phyloP scores from a whole-genome alignment of 2,329 filamentous ascomycete species.

The Aspergillus sp. region DNA sequence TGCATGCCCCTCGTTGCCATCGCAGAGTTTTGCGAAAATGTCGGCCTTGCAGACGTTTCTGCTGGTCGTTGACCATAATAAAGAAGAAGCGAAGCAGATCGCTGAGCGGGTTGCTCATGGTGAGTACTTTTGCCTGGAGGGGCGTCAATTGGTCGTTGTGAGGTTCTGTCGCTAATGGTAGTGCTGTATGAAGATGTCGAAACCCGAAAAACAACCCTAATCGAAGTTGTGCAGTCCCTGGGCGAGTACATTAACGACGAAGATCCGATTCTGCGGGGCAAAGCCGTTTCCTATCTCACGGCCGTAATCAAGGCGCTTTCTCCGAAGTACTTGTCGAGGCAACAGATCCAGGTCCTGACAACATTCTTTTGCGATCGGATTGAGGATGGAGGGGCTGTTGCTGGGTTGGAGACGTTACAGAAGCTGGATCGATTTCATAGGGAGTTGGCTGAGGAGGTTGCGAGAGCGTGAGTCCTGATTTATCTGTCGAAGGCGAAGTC shows the following conservation, averaged over 20 bases:
- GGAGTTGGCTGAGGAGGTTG: conserved; percentile 48
- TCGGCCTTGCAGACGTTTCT: conserved; percentile 45
- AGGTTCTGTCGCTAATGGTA: conserved; percentile 11
- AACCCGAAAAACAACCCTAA: conserved; percentile 53
- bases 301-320: conserved; percentile 43
- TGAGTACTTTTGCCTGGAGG: conserved; percentile 14
- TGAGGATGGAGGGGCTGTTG: conserved; percentile 55
- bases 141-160: not conserved
- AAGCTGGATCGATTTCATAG: conserved; percentile 54
- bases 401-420: conserved; percentile 54
- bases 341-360: conserved; percentile 57
- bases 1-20: conserved; percentile 3
- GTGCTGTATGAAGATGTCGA: conserved; percentile 45
- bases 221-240: conserved; percentile 57
- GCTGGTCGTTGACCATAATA: conserved; percentile 42
- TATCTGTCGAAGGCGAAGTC: not conserved
- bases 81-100: conserved; percentile 39
- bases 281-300: conserved; percentile 45
- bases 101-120: conserved; percentile 40
- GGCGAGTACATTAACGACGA: conserved; percentile 63
- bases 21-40: conserved; percentile 27
- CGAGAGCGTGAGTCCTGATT: conserved; percentile 42
- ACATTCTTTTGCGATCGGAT: conserved; percentile 60
- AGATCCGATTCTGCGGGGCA: conserved; percentile 53
- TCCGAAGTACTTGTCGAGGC: conserved; percentile 51